phyloP scores from a whole-genome alignment of 1,284 basidiomycete genomes.

The Moniliophthora roreri region DNA sequence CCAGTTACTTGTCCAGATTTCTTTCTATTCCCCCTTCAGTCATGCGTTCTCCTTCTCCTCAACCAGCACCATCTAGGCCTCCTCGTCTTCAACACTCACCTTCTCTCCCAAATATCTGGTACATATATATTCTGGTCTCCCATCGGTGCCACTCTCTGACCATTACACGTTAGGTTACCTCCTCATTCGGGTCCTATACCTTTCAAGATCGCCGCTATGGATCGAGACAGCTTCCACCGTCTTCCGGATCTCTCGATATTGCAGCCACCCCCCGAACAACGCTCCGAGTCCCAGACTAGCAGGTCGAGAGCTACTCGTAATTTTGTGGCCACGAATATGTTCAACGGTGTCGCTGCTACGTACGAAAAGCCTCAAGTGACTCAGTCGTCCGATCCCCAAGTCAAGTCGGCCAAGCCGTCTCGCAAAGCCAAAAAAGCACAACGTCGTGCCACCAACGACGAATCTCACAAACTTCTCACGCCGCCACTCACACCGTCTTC shows the following conservation, averaged over 20 bases:
- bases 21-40: conserved; percentile 20
- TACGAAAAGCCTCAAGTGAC: neutral
- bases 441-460: conserved; percentile 24
- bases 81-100: conserved; percentile 58
- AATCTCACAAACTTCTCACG: conserved; percentile 42
- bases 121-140: conserved; percentile 20
- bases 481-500: conserved; percentile 60
- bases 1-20: conserved; percentile 13
- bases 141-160: conserved; percentile 6
- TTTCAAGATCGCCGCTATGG: conserved; percentile 25
- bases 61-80: conserved; percentile 14
- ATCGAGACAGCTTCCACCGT: conserved; percentile 24
- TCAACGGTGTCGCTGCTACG: no score
- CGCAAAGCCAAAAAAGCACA: conserved; percentile 20
- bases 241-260: conserved; percentile 30
- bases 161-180: conserved; percentile 34
- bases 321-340: no score
- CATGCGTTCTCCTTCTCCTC: conserved; percentile 16
- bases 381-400: neutral
- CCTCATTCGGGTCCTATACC: conserved; percentile 38
- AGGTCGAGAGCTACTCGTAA: no score
- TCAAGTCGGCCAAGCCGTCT: conserved; percentile 8
- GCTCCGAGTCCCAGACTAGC: neutral
- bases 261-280: neutral
- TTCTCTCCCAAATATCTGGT: conserved; percentile 63